Evolutionary conservation across 345 rosid genomes (phyloP).

Genomic region (Microcos paniculata): DNA sequence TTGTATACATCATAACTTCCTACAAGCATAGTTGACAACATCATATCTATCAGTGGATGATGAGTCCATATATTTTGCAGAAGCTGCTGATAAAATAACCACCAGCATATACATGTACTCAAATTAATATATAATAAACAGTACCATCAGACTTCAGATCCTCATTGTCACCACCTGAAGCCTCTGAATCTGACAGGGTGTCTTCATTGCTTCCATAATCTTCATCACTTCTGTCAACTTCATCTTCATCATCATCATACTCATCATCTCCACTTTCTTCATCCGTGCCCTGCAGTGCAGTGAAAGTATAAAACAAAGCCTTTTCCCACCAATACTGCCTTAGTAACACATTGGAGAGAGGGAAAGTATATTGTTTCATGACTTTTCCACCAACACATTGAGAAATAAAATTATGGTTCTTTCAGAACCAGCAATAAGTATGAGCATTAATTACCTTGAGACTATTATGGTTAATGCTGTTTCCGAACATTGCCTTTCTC

Average conservation of each 20-base stretch:
- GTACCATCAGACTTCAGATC: slow-evolving; percentile 53
- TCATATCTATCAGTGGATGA: not conserved
- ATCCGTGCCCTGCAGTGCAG: slow-evolving; percentile 44
- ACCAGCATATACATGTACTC: not conserved
- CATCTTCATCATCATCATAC: slow-evolving; percentile 29
- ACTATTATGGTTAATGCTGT: slow-evolving; percentile 38
- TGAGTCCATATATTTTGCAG: not conserved
- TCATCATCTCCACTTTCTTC: slow-evolving; percentile 24
- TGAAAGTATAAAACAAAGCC: not conserved
- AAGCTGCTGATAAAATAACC: not conserved
- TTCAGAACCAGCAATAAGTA: not conserved
- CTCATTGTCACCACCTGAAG: slow-evolving; percentile 37
- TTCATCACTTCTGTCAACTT: slow-evolving; percentile 27
- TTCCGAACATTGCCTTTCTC: slow-evolving; percentile 74
- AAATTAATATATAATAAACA: not conserved
- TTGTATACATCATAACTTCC: not conserved
- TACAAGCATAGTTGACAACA: not conserved
- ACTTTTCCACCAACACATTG: not conserved
- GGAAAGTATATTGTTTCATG: not conserved
- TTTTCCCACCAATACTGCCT: not conserved
- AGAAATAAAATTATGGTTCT: not conserved
- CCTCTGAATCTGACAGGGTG: slow-evolving; percentile 44
- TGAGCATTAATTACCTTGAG: slow-evolving; percentile 31
- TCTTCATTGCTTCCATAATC: slow-evolving; percentile 24
- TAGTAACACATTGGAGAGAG: not conserved